Evolutionary conservation across 345 rosid species (phyloP), one percentile per base, ranked within the genome.

Genomic region (Mallotus nudiflorus): DNA sequence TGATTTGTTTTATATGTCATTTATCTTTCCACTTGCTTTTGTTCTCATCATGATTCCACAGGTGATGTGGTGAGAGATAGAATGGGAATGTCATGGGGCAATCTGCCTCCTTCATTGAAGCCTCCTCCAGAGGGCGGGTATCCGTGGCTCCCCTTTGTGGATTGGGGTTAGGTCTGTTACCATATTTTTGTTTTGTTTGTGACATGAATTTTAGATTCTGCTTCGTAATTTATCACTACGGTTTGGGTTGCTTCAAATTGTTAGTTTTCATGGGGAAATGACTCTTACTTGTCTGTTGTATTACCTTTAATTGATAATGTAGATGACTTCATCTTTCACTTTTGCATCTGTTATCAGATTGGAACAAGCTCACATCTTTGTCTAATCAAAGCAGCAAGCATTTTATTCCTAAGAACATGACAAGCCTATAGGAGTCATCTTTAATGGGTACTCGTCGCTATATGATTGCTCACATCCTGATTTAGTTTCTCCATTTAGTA

Each of bases 71-170:
- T 73, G 65, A 80, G 77, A 45, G 81, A 77, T 66, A 73, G 75
- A 62, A 60, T 58, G 68, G 86, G 85, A 68, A 78, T 75, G 75
- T 70, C 89, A 22, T 95, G 91, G 97, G 87, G 86, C 15, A 85
- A 89, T 80, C 85, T 95, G 70, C 97, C 97, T 19, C 97, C 91
- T 22, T 95, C 97, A 5, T 81, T 95, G 69, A 81, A 78, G 84
- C 99, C 97, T 68, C 93, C 96, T 55, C 92, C 97, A 0, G 93
- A 89, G 63, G 82, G 87, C 28, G 96, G 92, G 74, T 92, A 89
- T 74, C 89, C 70, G 0, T 78, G 77, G 33, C 84, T 80, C 78
- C 93, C 93, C 19, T 78, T 75, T 16, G 62, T 85, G 45, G 97
- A 90, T 70, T 94, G 97, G 98, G 97, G 98, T 75, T 94, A 84